Percentiles rank a stretch among this genome's conserved stretches.
These are phyloP conservation scores for Stevia rebaudiana DNA, from an alignment of 140 eudicot species.

Conservation along the genomic window DNA sequence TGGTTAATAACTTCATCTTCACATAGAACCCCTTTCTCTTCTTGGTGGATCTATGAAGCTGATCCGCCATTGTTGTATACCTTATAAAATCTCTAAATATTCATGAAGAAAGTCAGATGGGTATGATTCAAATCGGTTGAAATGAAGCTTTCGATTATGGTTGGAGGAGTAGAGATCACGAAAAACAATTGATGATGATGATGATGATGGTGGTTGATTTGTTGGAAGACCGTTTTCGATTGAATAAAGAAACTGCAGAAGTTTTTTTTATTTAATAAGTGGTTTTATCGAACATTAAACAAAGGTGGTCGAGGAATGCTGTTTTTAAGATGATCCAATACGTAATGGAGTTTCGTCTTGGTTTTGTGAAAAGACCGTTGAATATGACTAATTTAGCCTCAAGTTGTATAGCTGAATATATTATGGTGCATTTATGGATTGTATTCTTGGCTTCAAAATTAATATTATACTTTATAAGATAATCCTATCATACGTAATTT, in stretches of 20 bases:
- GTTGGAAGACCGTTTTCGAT: conserved; percentile 36
- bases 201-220: conserved; percentile 21
- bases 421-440: no score
- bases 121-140: conserved; percentile 12
- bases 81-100: neutral
- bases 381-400: conserved; percentile 16
- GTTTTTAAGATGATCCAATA: conserved; percentile 26
- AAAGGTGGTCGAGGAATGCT: conserved; percentile 35
- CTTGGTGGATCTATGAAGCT: conserved; percentile 23
- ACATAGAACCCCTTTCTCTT: conserved; percentile 43
- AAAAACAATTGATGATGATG: conserved; percentile 15
- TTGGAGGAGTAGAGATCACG: conserved; percentile 29
- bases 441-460: no score
- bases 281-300: conserved; percentile 23
- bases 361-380: conserved; percentile 42
- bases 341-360: conserved; percentile 29
- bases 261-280: conserved; percentile 1
- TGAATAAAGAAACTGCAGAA: conserved; percentile 6
- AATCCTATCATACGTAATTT: no score
- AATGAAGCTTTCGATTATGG: conserved; percentile 30
- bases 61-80: conserved; percentile 20
- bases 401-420: neutral
- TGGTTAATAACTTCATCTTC: neutral
- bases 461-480: no score
- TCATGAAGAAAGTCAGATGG: neutral